Evolutionary conservation across 2,329 filamentous ascomycete genomes (phyloP).

Genomic region (Xylariales sp.): DNA sequence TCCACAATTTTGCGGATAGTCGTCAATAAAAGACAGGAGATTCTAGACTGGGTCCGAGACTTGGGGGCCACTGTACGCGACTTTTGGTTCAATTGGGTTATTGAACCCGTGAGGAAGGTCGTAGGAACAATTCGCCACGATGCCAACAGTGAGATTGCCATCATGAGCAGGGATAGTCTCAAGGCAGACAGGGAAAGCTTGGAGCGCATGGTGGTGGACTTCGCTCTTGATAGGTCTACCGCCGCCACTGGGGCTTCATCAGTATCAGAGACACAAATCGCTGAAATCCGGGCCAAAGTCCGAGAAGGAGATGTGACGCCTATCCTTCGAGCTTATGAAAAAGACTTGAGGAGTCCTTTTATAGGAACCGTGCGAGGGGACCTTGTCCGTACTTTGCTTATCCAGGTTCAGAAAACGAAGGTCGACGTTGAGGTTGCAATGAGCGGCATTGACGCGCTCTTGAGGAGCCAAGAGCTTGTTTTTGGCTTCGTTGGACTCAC

Average conservation of each 20-base stretch:
- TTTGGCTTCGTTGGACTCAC: constrained; percentile 98
- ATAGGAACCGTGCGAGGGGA: constrained; percentile 86
- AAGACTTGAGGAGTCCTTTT: constrained; percentile 84
- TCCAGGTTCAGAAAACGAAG: constrained; percentile 98
- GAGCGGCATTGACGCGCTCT: constrained; percentile 90
- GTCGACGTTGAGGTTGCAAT: constrained; percentile 97
- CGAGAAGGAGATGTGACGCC: constrained; percentile 93
- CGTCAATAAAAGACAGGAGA: constrained; percentile 78
- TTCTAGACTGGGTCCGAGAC: constrained; percentile 82
- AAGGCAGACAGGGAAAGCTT: constrained; percentile 90
- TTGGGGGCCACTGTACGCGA: constrained; percentile 83
- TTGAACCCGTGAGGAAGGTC: constrained; percentile 85
- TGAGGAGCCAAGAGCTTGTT: constrained; percentile 96
- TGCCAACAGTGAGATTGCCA: constrained; percentile 89
- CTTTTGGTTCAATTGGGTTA: constrained; percentile 97
- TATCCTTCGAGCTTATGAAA: constrained; percentile 90
- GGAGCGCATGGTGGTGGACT: constrained; percentile 98
- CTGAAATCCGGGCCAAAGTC: constrained; percentile 81
- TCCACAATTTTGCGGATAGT: constrained; percentile 87
- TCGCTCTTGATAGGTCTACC: constrained; percentile 83
- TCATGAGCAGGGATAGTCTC: constrained; percentile 94
- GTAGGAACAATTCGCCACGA: constrained; percentile 94
- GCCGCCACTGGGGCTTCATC: constrained; percentile 60
- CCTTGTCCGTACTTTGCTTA: constrained; percentile 87
- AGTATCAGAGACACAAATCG: constrained; percentile 76